Percentiles rank a stretch among this genome's conserved stretches.
These are phyloP conservation scores for Trichophyton benhamiae DNA, from an alignment of 2,329 filamentous ascomycete genomes.

Conservation along the genomic window DNA sequence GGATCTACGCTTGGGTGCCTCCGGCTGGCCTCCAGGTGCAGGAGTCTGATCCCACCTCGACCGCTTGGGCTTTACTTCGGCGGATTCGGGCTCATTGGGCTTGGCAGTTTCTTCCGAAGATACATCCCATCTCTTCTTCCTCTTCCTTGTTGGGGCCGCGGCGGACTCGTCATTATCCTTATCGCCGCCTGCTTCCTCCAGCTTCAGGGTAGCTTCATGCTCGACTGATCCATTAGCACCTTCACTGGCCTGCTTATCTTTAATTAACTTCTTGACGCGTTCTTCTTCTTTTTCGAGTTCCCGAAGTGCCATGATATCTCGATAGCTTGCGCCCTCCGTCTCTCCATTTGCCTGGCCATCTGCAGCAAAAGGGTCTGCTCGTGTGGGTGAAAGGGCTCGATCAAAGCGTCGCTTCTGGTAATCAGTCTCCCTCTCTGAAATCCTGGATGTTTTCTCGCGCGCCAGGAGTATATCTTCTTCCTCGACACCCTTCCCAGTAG, in stretches of 20 bases:
- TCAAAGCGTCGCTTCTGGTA: constrained; percentile 95
- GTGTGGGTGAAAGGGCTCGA: constrained; percentile 67
- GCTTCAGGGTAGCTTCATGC: constrained; percentile 61
- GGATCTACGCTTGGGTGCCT: constrained; percentile 60
- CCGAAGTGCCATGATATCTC: constrained; percentile 78
- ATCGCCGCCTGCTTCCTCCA: constrained; percentile 43
- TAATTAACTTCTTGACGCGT: constrained; percentile 66
- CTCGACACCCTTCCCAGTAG: constrained; percentile 70
- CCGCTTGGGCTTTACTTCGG: constrained; percentile 55
- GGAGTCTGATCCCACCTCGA: constrained; percentile 84
- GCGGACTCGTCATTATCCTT: constrained; percentile 63
- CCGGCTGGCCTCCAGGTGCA: constrained; percentile 43
- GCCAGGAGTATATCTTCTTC: constrained; percentile 82
- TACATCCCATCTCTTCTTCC: constrained; percentile 93
- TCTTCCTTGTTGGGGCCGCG: constrained; percentile 55
- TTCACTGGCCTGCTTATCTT: constrained; percentile 55
- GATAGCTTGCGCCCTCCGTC: constrained; percentile 68
- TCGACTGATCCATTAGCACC: constrained; percentile 46
- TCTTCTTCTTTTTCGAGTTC: constrained; percentile 92
- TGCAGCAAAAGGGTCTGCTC: constrained; percentile 72
- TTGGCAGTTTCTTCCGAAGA: constrained; percentile 45
- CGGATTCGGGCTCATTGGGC: constrained; percentile 36
- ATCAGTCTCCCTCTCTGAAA: constrained; percentile 85
- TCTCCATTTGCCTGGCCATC: constrained; percentile 56
- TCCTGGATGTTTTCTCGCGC: constrained; percentile 79